phyloP scores from a whole-genome alignment of 495 filamentous ascomycete genomes.

The Podospora sp. region DNA sequence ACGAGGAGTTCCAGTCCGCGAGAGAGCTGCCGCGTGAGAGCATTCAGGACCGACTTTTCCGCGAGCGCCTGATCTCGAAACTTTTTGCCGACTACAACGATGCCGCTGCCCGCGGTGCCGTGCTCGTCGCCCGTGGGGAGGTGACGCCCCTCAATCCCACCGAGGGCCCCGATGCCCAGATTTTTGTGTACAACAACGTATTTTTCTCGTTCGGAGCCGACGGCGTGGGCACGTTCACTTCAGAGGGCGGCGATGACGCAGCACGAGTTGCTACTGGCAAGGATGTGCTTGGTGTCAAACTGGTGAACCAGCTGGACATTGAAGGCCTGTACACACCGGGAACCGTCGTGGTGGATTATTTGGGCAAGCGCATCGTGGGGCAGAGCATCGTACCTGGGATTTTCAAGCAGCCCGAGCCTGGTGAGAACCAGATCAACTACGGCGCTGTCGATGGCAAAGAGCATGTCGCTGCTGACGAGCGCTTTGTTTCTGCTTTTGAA shows the following conservation, averaged over 20 bases:
- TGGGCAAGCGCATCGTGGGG: constrained; percentile 94
- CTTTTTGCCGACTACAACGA: constrained; percentile 98
- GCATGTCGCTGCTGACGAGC: constrained; percentile 83
- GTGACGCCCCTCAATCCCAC: constrained; percentile 97
- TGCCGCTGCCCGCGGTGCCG: constrained; percentile 89
- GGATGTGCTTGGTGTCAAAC: constrained; percentile 89
- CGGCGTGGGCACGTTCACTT: constrained; percentile 94
- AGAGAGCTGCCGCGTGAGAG: constrained; percentile 89
- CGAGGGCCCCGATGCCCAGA: constrained; percentile 89
- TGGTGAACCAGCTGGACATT: constrained; percentile 96
- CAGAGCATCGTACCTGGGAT: constrained; percentile 99
- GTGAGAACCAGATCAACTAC: constrained; percentile 98
- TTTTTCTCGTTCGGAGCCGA: constrained; percentile 99
- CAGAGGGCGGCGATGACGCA: constrained; percentile 95
- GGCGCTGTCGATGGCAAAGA: constrained; percentile 98
- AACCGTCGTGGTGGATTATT: constrained; percentile 94
- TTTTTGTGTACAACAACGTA: constrained; percentile 99
- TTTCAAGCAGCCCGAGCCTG: constrained; percentile 96
- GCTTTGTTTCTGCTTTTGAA: constrained; percentile 82
- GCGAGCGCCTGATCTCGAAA: constrained; percentile 90
- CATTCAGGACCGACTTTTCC: constrained; percentile 94
- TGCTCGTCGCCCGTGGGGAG: constrained; percentile 89
- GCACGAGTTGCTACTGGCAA: constrained; percentile 96
- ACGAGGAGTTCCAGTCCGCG: constrained; percentile 98
- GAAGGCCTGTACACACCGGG: constrained; percentile 91